These are phyloP conservation scores for Phyllosticta citribraziliensis DNA, from an alignment of 2,329 filamentous ascomycete genomes.

Conservation along the genomic window DNA sequence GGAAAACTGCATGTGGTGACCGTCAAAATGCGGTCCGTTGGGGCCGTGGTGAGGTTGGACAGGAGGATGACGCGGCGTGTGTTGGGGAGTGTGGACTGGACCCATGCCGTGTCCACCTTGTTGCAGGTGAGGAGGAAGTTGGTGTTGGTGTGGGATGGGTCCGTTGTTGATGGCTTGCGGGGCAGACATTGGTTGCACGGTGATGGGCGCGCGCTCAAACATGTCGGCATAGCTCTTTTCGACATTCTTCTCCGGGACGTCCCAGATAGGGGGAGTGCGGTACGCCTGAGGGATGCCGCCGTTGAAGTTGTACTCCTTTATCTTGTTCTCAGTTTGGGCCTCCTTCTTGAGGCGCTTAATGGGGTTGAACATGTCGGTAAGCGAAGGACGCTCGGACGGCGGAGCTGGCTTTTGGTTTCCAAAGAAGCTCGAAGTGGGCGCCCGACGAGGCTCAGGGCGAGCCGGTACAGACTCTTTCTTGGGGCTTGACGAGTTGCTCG, in stretches of 20 bases:
- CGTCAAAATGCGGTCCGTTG: conserved; percentile 62
- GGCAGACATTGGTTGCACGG: conserved; percentile 49
- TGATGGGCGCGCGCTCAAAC: conserved; percentile 60
- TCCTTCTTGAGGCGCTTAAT: conserved; percentile 64
- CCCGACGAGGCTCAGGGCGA: conserved; percentile 21
- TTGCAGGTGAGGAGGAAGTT: conserved; percentile 73
- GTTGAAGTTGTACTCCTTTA: conserved; percentile 61
- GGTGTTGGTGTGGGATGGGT: conserved; percentile 71
- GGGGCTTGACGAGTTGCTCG: conserved; percentile 64
- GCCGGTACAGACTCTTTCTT: conserved; percentile 37
- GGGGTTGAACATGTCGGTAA: conserved; percentile 50
- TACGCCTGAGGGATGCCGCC: conserved; percentile 77
- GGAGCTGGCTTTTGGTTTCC: conserved; percentile 64
- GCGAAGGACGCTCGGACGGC: conserved; percentile 43
- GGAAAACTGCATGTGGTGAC: conserved; percentile 78
- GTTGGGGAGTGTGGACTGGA: conserved; percentile 62
- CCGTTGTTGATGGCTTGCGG: conserved; percentile 53
- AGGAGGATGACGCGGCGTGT: conserved; percentile 69
- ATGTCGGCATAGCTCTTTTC: conserved; percentile 73
- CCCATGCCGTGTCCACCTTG: conserved; percentile 59
- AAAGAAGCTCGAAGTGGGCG: conserved; percentile 43
- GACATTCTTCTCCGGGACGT: conserved; percentile 56
- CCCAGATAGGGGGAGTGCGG: conserved; percentile 79
- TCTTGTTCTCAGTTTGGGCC: conserved; percentile 37
- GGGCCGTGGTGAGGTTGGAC: conserved; percentile 62